Percentiles rank a stretch among this genome's conserved stretches.
Evolutionary conservation across 306 rosid species (phyloP).

Genomic region (Adenanthera pavonina): DNA sequence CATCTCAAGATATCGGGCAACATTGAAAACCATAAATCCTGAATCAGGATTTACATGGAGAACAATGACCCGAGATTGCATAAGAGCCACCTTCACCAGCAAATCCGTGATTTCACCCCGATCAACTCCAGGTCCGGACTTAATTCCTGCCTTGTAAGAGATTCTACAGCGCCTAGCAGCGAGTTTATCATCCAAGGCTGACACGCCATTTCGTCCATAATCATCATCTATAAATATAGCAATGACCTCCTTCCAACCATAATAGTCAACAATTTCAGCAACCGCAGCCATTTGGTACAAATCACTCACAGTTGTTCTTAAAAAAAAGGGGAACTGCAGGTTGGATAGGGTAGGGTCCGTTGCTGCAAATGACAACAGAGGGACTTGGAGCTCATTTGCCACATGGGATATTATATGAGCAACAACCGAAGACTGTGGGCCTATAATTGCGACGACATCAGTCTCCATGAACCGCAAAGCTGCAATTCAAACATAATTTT

Average conservation of each 20-base stretch:
- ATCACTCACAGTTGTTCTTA: slow-evolving; percentile 84
- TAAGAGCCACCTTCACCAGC: slow-evolving; percentile 69
- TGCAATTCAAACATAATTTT: slow-evolving; percentile 43
- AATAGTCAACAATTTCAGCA: slow-evolving; percentile 70
- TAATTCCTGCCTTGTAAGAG: slow-evolving; percentile 70
- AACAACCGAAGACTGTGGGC: slow-evolving; percentile 95
- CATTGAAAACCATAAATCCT: slow-evolving; percentile 68
- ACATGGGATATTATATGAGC: slow-evolving; percentile 86
- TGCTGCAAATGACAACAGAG: slow-evolving; percentile 83
- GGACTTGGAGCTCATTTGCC: slow-evolving; percentile 88
- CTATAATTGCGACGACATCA: slow-evolving; percentile 73
- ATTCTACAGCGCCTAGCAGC: slow-evolving; percentile 74
- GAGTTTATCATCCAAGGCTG: slow-evolving; percentile 73
- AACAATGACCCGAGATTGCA: slow-evolving; percentile 88
- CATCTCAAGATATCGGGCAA: slow-evolving; percentile 85
- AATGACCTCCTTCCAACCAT: slow-evolving; percentile 88
- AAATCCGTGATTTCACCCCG: slow-evolving; percentile 61
- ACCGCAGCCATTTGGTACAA: slow-evolving; percentile 85
- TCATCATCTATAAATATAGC: slow-evolving; percentile 84
- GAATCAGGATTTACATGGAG: slow-evolving; percentile 78
- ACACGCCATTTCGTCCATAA: slow-evolving; percentile 78
- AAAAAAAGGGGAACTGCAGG: slow-evolving; percentile 83
- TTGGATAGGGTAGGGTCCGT: slow-evolving; percentile 93
- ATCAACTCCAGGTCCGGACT: slow-evolving; percentile 48
- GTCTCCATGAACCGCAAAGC: slow-evolving; percentile 93